Evolutionary conservation across 495 filamentous ascomycete genomes (phyloP), one percentile per base, ranked within the genome.

Genomic region (Bacidia rubella): DNA sequence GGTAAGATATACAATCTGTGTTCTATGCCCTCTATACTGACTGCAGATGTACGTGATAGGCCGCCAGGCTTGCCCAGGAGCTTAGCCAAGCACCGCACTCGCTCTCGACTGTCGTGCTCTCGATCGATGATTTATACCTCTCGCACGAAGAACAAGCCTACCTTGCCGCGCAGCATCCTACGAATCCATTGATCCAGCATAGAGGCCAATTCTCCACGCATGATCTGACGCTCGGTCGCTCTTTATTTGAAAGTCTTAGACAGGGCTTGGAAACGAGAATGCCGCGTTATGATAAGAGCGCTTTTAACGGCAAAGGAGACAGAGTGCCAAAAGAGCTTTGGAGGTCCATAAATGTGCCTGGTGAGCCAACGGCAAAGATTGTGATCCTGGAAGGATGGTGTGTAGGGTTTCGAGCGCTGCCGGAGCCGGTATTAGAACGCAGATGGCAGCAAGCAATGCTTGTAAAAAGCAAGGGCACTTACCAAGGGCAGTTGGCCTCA

Each of bases 301-400:
- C 78, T 11, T 86, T 80, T 66, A 64, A 68, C 25, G 90, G 90
- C 10, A 72, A 81, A 47, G 92, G 92, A 7, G 90, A 95, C 66
- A 83, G 89, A 17, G 66, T 77, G 2, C 76, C 80, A 0, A 63
- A 70, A 32, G 66, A 60, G 2, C 54, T 72, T 44, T 94, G 87
- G 86, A 60, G 73, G 44, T 62, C 62, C 1, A 76, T 86, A 22
- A 87, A 88, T 66, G 60, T 54, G 15, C 73, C 74, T 10, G 73
- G 66, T 1, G 66, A 71, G 48, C 53, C 68, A 12, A 69, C 65
- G 35, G 66, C 86, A 23, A 70, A 80, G 52, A 61, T 73, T 17
- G 72, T 96, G 1, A 77, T 97, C 42, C 81, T 97, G 52, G 90
- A 97, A 62, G 90, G 90, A 15, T 97, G 90, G 90, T 74, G 85